Base-by-base conservation (phyloP, 2,329 filamentous ascomycete species). In the Phyllachora maydis region DNA sequence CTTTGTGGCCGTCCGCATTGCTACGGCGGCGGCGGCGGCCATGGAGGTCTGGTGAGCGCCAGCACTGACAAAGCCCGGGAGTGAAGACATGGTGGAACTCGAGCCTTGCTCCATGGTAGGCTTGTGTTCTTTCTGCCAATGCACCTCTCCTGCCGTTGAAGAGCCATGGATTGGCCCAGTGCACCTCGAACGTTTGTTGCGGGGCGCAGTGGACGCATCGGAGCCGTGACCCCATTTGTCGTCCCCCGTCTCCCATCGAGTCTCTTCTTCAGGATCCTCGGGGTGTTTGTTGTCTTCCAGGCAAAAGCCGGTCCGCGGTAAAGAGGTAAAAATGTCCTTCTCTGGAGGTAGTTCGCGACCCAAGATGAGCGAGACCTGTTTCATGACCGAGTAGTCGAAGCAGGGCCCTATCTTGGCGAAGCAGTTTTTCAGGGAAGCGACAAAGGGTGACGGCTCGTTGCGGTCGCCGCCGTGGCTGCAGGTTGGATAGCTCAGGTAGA, bases 401-500 rank as follows among this genome's bases (percentile, higher is more conserved):
- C 65, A 66, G 2, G 83, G 78, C 0, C 82, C 83, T 34, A 64
- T 62, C 14, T 59, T 54, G 16, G 59, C 30, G 62, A 65, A 43
- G 46, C 32, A 30, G 11, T 56, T 50, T 19, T 56, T 30, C 56
- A 65, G 36, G 42, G 59, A 50, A 0, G 65, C 58, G 11, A 93
- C 50, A 36, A 92, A 93, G 1, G 60, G 58, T 1, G 79, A 88
- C 10, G 85, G 42, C 6, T 60, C 65, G 67, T 27, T 67, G 54
- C 33, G 70, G 60, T 22, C 52, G 11, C 32, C 48, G 25, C 49
- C 46, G 13, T 59, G 51, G 26, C 65, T 60, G 6, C 71, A 66
- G 29, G 67, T 71, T 0, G 83, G 79, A 32, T 68, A 78, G 42
- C 81, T 92, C 26, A 95, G 54, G 36, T 92, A 92, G 2, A 98